Conservation (phyloP, 257 asterid genomes). For the Solanum lycopersicoides region DNA sequence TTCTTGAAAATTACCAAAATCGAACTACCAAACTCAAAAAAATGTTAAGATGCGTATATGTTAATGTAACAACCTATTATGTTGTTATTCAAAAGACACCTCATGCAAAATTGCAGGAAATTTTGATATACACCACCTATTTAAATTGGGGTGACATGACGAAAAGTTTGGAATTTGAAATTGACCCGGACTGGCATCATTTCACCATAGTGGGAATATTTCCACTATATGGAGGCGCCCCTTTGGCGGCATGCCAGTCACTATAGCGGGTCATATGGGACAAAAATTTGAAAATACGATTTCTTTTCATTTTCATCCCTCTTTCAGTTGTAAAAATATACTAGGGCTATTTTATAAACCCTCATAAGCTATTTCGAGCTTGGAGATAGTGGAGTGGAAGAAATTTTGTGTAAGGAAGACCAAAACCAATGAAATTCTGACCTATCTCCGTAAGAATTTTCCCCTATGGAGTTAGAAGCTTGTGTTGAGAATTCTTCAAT, state of each 20-base stretch:
- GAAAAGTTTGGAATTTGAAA: too few relatives aligned
- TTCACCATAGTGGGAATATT: not conserved
- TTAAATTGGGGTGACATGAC: not conserved
- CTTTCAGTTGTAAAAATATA: too few relatives aligned
- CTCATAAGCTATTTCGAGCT: accelerated
- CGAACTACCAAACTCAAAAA: too few relatives aligned
- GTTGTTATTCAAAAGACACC: too few relatives aligned
- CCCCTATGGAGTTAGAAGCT: not conserved
- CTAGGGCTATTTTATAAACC: not conserved
- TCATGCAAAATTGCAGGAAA: too few relatives aligned
- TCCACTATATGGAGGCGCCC: not conserved
- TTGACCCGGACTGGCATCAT: not conserved
- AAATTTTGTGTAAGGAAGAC: too few relatives aligned
- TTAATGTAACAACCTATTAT: not conserved
- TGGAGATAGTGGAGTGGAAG: accelerated
- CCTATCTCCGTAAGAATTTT: accelerated
- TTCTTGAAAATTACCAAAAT: too few relatives aligned
- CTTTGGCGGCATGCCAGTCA: not conserved
- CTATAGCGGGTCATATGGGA: too few relatives aligned
- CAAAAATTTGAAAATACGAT: too few relatives aligned
- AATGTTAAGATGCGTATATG: too few relatives aligned
- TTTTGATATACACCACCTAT: not conserved
- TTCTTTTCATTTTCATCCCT: not conserved
- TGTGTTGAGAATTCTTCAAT: too few relatives aligned
- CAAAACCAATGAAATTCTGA: too few relatives aligned